Base-by-base conservation (phyloP, 371 early-diverging fungal species). In the Mortierella sp. region DNA sequence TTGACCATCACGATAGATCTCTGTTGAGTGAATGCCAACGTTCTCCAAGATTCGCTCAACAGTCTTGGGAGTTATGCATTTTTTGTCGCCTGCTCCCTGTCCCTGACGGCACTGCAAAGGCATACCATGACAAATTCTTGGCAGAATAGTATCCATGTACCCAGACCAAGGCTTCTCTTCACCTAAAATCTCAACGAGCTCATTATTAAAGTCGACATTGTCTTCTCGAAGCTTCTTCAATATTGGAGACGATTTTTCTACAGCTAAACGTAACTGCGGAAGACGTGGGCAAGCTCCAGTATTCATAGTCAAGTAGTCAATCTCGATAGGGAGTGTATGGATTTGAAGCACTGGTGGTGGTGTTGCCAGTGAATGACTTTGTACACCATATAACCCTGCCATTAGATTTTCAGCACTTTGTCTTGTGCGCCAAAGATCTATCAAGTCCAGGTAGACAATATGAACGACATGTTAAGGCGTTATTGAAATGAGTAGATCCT, bases 381-480 rank as follows among this genome's bases (percentile, higher is more conserved):
- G 61, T 22, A 66, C 53, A 3, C 91, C 86, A 71, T 83, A 90
- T 32, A 89, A 47, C 7, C 87, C 87, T 40, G 82, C 83, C 60
- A 90, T 65, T 34, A 90, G 61, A 54, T 83, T 79, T 70, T 86
- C 82, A 0, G 85, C 89, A 19, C 89, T 87, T 55, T 88, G 85
- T 26, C 84, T 82, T 3, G 90, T 90, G 26, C 90, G 86, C 87
- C 87, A 85, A 23, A 77, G 37, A 56, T 87, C 77, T 51, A 83
- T 83, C 26, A 22, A 37, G 26, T 13, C n/a, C 7, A 3, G 17
- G 2, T n/a, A 2, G 17, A n/a, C n/a, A 45, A 45, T 37, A 10
- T 19, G 3, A n/a, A 45, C 3, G 17, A 45, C 13, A 45, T 2
- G 45, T 45, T 4, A 45, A n/a, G 4, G n/a, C 19, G 7, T 13